Evolutionary conservation across 305 asterid genomes (phyloP).

Genomic region (Fraxinus sp.): DNA sequence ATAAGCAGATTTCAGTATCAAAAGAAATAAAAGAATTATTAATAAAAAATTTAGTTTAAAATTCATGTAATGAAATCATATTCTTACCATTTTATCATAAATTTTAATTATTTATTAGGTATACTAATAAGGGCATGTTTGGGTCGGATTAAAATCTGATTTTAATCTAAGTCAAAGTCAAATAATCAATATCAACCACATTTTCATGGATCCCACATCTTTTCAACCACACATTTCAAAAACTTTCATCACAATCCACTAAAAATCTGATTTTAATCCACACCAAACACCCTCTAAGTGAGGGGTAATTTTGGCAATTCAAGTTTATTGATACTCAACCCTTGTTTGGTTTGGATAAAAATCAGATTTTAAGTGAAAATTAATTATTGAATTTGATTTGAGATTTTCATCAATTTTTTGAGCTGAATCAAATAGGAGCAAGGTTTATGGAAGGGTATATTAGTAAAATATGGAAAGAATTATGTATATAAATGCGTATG

Average conservation of each 20-base stretch:
- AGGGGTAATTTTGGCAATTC: conserved; percentile 13
- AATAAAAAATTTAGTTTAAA: neutral
- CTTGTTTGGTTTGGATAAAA: neutral
- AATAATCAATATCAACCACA: no score
- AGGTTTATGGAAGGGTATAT: conserved; percentile 24
- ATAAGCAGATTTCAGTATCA: conserved; percentile 24
- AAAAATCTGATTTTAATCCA: no score
- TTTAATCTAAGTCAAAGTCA: no score
- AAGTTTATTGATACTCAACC: neutral
- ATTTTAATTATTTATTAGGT: no score
- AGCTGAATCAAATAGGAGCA: neutral
- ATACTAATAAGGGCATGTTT: no score
- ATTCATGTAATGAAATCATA: neutral
- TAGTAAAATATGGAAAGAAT: conserved; percentile 19
- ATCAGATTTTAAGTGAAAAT: conserved; percentile 9
- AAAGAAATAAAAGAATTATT: neutral
- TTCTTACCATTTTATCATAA: no score
- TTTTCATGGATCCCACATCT: no score
- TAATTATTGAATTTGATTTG: conserved; percentile 18
- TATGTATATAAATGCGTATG: neutral
- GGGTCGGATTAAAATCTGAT: no score
- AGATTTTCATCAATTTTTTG: neutral
- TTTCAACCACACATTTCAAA: no score
- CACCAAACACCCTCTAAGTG: no score
- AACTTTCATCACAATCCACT: no score